These are phyloP conservation scores for Mycena vitilis DNA, from an alignment of 768 basidiomycete species.

Conservation along the genomic window DNA sequence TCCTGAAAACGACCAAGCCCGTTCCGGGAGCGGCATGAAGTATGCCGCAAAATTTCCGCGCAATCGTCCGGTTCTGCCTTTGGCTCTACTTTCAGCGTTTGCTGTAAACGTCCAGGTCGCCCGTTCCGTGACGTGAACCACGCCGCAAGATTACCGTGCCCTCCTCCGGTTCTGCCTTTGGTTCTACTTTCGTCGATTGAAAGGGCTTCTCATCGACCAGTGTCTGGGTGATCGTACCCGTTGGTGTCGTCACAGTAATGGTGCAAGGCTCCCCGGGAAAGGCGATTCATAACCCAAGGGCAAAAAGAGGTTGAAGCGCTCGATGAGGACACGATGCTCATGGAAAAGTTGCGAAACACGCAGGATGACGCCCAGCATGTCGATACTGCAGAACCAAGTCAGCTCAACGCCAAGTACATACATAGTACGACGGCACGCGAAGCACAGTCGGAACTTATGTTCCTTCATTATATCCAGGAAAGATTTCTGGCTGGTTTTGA, in stretches of 20 bases:
- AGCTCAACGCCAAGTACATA: too few species aligned
- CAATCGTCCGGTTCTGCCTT: too few species aligned
- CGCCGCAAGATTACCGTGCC: too few species aligned
- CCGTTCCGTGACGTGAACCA: too few species aligned
- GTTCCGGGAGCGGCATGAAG: too few species aligned
- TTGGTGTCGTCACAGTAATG: slow-evolving; percentile 86
- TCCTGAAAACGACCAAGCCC: too few species aligned
- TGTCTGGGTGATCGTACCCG: slow-evolving; percentile 75
- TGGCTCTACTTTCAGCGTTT: too few species aligned
- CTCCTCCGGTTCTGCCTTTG: too few species aligned
- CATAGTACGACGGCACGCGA: slow-evolving; percentile 24
- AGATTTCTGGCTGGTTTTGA: slow-evolving; percentile 89
- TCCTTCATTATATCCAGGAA: slow-evolving; percentile 99
- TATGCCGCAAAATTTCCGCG: too few species aligned
- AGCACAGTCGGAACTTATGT: slow-evolving; percentile 93
- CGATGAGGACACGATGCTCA: slow-evolving; percentile 89
- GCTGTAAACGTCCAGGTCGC: too few species aligned
- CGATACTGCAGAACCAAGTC: slow-evolving; percentile 73
- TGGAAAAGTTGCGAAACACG: slow-evolving; percentile 94
- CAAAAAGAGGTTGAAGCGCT: slow-evolving; percentile 98
- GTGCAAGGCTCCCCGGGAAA: slow-evolving; percentile 75
- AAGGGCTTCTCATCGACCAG: too few species aligned
- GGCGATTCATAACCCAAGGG: slow-evolving; percentile 94
- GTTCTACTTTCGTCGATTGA: too few species aligned
- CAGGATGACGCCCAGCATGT: slow-evolving; percentile 97